Conservation (phyloP, 495 filamentous ascomycete species). For the Lasiosphaeriaceae sp. region DNA sequence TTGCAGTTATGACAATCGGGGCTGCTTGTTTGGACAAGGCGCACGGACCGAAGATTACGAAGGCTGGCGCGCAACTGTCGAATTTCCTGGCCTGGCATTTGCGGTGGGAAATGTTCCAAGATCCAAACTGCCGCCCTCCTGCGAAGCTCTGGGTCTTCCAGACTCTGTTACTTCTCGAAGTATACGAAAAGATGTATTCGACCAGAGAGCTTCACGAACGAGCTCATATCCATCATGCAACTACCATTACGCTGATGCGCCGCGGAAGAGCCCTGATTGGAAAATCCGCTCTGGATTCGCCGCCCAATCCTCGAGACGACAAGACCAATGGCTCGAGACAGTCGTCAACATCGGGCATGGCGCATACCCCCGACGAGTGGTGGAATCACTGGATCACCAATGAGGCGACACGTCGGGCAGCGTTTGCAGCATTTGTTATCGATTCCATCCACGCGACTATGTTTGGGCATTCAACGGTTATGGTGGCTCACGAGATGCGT, state of each 20-base stretch:
- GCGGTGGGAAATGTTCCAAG: slow-evolving; percentile 88
- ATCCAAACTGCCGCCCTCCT: slow-evolving; percentile 85
- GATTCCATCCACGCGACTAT: slow-evolving; percentile 97
- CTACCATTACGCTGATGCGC: slow-evolving; percentile 92
- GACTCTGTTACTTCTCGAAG: slow-evolving; percentile 79
- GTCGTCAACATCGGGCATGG: slow-evolving; percentile 53
- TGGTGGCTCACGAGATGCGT: slow-evolving; percentile 95
- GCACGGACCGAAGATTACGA: slow-evolving; percentile 67
- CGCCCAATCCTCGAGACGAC: slow-evolving; percentile 72
- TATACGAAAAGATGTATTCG: slow-evolving; percentile 97
- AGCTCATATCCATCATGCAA: slow-evolving; percentile 95
- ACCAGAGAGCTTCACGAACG: slow-evolving; percentile 88
- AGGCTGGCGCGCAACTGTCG: slow-evolving; percentile 70
- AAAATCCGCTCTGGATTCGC: slow-evolving; percentile 81
- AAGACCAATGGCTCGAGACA: slow-evolving; percentile 55
- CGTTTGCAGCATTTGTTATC: slow-evolving; percentile 92
- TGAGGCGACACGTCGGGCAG: slow-evolving; percentile 83
- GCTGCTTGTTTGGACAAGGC: slow-evolving; percentile 82
- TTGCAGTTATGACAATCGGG: slow-evolving; percentile 92
- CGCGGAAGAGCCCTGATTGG: slow-evolving; percentile 88
- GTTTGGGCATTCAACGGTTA: slow-evolving; percentile 95
- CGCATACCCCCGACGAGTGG: slow-evolving; percentile 76
- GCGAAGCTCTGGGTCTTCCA: slow-evolving; percentile 99
- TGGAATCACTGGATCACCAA: slow-evolving; percentile 98
- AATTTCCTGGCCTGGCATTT: slow-evolving; percentile 89